Evolutionary conservation across 805 yeast species (phyloP), one percentile per base, ranked within the genome.

Genomic region (Helenozyma rhizophorensis): DNA sequence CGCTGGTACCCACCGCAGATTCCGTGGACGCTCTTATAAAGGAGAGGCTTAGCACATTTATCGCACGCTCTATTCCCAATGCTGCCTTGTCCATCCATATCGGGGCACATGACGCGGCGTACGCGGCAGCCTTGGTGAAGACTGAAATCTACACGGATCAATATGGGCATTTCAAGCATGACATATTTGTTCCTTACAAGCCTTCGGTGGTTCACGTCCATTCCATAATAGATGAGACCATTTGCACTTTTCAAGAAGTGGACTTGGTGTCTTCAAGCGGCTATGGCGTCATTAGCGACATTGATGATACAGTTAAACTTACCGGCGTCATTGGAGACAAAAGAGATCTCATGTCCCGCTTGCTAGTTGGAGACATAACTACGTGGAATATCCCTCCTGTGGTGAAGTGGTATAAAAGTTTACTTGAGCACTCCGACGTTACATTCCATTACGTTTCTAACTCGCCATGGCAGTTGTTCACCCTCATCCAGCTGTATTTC

Each of bases 361-460:
- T 88, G 1, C 77, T 93, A 37, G 72, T 83, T 2, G 77, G 76
- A 28, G 80, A 78, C 25, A 75, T 76, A 32, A 57, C 68, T 4
- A 74, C 72, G n/a, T 81, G 95, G 76, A 71, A 68, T 30, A 74
- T 93, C 14, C 81, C 86, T 0, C 80, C 85, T 2, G 81, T 93
- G 17, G 70, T 83, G 3, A 66, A 70, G 22, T 87, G 95, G 88
- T 86, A 76, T 50, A 64, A 65, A 7, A 59, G 62, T n/a, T 52
- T 89, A 23, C 51, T 55, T 8, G 23, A 41, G 4, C 51, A 60
- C 8, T 56, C 68, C 9, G 69, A 77, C 26, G 70, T 79, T 3
- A 65, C 77, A n/a, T 77, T 90, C 50, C 96, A 89, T 55, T 94
- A 90, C 54, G 97, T 94, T 2, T 89, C 97, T 6, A 93, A 94